Base-by-base conservation (phyloP, 2,329 filamentous ascomycete species). In the Penicillium sp. region DNA sequence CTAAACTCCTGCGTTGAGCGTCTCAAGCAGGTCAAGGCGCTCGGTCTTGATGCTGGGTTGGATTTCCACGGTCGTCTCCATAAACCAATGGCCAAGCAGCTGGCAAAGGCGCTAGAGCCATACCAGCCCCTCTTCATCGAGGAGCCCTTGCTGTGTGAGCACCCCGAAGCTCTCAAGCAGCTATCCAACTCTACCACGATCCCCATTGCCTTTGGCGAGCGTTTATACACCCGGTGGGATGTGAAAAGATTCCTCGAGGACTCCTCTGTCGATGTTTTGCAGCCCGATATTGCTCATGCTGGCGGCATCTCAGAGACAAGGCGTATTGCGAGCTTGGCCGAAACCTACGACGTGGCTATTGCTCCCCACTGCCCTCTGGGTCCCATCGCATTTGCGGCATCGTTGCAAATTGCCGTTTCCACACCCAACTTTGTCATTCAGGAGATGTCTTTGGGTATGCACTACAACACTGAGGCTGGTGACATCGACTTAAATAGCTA, bases 11-110 rank as follows among this genome's bases (percentile, higher is more conserved):
- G 84, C 41, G 84, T 91, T 3, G 84, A 89, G 53, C 81, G 90
- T 2, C 76, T 93, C 14, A 86, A 87, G 63, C 79, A 82, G 0
- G 90, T 93, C 6, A 90, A 89, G 68, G 79, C 80, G 0, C 74
- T 90, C 0, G 89, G 89, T 1, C 82, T 93, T 62, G 89, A 92
- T 60, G 89, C 83, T 0, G 90, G 86, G 1, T 79, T 93, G n/a
- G 90, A 93, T 64, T 92, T 92, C 72, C 90, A 93, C 69, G 90
- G 90, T 2, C 84, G 89, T 8, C 77, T 91, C 0, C 90, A 92
- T 72, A 88, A 87, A 56, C 87, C 88, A 11, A 92, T 92, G 88
- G 89, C 89, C 0, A 91, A 90, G 63, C 89, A 92, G 63, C 80
- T 93, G 2, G 87, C 86, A 1, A 82, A 82, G 58, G 80, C 83